Conservation (phyloP, 305 asterid genomes). For the Caryopteris hybrid region DNA sequence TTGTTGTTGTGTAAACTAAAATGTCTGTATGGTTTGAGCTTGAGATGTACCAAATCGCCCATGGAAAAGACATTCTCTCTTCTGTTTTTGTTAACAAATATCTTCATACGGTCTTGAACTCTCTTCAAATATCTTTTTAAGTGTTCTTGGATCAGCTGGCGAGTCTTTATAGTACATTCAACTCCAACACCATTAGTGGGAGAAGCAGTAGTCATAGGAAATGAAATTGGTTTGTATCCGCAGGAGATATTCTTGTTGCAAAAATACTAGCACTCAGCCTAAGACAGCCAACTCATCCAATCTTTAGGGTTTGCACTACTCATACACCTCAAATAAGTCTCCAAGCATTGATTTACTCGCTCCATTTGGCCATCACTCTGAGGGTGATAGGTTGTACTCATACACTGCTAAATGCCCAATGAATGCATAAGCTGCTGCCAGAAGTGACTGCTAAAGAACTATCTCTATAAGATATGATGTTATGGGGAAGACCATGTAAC, state of each 20-base stretch:
- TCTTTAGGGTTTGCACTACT: too few species aligned
- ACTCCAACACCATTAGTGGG: neutral
- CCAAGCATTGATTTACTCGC: too few species aligned
- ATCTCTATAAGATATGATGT: too few species aligned
- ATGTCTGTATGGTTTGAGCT: neutral
- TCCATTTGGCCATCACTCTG: too few species aligned
- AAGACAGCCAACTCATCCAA: too few species aligned
- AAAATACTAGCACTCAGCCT: conserved; percentile 7
- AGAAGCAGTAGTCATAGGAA: neutral
- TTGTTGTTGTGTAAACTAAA: too few species aligned
- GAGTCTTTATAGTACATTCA: neutral
- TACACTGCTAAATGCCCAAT: too few species aligned
- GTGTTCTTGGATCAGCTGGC: neutral
- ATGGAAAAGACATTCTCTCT: neutral
- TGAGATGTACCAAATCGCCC: neutral
- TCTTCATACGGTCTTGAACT: neutral
- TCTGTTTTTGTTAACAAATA: neutral
- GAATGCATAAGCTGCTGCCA: too few species aligned
- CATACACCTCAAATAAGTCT: too few species aligned
- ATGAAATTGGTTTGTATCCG: neutral
- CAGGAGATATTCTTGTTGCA: neutral
- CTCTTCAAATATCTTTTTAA: neutral
- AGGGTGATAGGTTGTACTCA: too few species aligned
- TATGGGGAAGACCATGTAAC: too few species aligned
- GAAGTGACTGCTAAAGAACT: too few species aligned